Percentiles rank a stretch among this genome's conserved stretches.
Evolutionary conservation across 2,329 filamentous ascomycete genomes (phyloP).

Genomic region (Cercospora sp.): DNA sequence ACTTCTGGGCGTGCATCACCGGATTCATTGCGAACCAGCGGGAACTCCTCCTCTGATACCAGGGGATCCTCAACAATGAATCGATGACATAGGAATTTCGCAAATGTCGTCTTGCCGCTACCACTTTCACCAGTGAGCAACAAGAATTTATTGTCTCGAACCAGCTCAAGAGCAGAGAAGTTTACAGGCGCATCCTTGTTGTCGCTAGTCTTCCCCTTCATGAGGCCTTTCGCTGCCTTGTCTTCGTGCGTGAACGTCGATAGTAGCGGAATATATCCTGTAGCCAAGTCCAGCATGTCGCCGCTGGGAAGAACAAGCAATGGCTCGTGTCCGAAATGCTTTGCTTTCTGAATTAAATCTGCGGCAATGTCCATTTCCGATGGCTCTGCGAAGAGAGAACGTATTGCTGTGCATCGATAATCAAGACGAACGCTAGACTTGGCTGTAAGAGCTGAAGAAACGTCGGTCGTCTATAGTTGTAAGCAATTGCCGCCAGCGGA

Average conservation of each 20-base stretch:
- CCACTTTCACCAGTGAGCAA: slow-evolving; percentile 6
- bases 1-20: not conserved
- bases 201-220: slow-evolving; percentile 1
- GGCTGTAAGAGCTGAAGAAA: not conserved
- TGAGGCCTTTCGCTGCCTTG: slow-evolving; percentile 13
- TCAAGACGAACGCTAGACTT: not conserved
- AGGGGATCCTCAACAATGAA: not conserved
- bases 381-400: no score
- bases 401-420: not conserved
- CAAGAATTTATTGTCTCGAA: slow-evolving; percentile 9
- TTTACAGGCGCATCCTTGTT: not conserved
- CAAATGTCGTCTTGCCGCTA: slow-evolving; percentile 15
- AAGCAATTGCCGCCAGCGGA: not conserved
- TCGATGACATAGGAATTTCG: slow-evolving; percentile 4
- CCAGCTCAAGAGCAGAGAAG: slow-evolving; percentile 4
- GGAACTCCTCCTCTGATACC: not conserved
- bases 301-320: slow-evolving; percentile 12
- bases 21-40: not conserved
- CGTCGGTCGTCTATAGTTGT: not conserved
- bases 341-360: not conserved
- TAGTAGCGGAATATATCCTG: slow-evolving; percentile 11
- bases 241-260: slow-evolving; percentile 14
- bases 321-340: not conserved
- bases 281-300: not conserved
- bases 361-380: not conserved